Evolutionary conservation across 2,329 filamentous ascomycete species (phyloP).

Genomic region (Xylaria sp.): DNA sequence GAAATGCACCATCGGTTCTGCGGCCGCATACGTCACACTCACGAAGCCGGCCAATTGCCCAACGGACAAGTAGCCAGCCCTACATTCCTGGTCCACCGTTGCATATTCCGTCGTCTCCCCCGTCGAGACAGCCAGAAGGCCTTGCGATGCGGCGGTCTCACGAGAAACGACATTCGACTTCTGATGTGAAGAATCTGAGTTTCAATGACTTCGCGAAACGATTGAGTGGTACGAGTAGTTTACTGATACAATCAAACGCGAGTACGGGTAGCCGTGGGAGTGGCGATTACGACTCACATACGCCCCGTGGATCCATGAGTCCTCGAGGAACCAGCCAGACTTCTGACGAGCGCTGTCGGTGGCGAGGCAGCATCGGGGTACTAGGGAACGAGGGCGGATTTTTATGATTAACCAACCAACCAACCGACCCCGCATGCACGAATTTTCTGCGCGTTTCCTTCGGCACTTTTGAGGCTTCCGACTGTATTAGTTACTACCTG

Average conservation of each 20-base stretch:
- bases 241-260: slow-evolving; percentile 68
- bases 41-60: slow-evolving; percentile 58
- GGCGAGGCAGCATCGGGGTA: slow-evolving; percentile 67
- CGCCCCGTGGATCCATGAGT: slow-evolving; percentile 49
- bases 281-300: slow-evolving; percentile 58
- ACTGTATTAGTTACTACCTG: slow-evolving; percentile 35
- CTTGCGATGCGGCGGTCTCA: slow-evolving; percentile 46
- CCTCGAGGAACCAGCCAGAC: slow-evolving; percentile 49
- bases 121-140: slow-evolving; percentile 51
- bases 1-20: slow-evolving; percentile 50
- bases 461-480: neutral
- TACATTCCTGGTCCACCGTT: slow-evolving; percentile 52
- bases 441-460: slow-evolving; percentile 32
- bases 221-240: slow-evolving; percentile 69
- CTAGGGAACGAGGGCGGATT: slow-evolving; percentile 66
- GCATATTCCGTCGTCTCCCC: slow-evolving; percentile 41
- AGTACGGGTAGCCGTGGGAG: slow-evolving; percentile 60
- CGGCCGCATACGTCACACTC: slow-evolving; percentile 67
- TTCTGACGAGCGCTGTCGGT: slow-evolving; percentile 62
- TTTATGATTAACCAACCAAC: slow-evolving; percentile 53
- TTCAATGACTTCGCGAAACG: slow-evolving; percentile 71
- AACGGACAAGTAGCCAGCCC: slow-evolving; percentile 62
- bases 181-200: slow-evolving; percentile 67
- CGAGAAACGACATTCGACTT: slow-evolving; percentile 64
- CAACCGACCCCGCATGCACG: neutral